Conservation (phyloP, 2,329 filamentous ascomycete genomes). For the Penicillium sp. region DNA sequence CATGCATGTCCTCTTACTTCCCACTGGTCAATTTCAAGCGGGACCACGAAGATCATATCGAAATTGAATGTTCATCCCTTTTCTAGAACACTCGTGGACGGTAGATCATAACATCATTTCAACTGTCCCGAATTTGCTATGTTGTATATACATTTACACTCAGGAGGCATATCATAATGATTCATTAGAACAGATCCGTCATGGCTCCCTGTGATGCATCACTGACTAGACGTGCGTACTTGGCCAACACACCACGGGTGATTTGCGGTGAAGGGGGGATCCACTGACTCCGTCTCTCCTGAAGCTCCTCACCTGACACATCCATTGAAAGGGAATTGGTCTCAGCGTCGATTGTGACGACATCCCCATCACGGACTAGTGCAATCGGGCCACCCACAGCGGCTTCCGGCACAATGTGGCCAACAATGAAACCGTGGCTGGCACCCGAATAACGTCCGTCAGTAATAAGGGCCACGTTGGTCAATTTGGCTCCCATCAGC, state of each 20-base stretch:
- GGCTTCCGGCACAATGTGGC: constrained; percentile 87
- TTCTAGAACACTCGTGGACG: background rate
- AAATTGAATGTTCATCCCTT: background rate
- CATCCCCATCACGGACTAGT: constrained; percentile 73
- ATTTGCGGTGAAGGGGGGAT: constrained; percentile 68
- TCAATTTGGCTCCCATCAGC: constrained; percentile 87
- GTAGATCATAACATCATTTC: constrained; percentile 3
- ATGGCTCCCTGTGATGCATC: constrained; percentile 91
- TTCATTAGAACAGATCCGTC: constrained; percentile 63
- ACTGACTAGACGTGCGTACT: constrained; percentile 83
- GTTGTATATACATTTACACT: background rate
- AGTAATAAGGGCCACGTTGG: constrained; percentile 84
- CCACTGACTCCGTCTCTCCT: constrained; percentile 63
- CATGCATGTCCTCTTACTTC: background rate
- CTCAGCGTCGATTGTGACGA: constrained; percentile 80
- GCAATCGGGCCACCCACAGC: constrained; percentile 84
- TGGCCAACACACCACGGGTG: constrained; percentile 79
- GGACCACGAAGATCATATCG: constrained; percentile 1
- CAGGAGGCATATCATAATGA: background rate
- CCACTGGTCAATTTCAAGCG: constrained; percentile 5
- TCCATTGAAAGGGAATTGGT: constrained; percentile 70
- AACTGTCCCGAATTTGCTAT: background rate
- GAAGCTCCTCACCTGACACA: constrained; percentile 68
- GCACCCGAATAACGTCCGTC: constrained; percentile 89
- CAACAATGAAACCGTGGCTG: constrained; percentile 88